Evolutionary conservation across 164 flowering plant genomes (phyloP).

Genomic region (Chloranthus sessilifolius): DNA sequence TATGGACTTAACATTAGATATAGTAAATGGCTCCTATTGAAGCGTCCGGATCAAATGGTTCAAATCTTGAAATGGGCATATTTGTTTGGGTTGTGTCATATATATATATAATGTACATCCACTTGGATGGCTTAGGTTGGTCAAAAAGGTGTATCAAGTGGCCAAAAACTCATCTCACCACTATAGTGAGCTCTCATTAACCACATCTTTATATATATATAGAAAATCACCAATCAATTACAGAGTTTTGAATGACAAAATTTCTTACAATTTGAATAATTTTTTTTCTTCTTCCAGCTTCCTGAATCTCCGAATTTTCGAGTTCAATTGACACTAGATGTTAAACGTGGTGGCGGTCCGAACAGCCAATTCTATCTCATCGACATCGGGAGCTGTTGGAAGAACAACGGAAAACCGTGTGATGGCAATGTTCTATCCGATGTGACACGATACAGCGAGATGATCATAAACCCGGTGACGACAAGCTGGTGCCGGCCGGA

Average conservation of each 20-base stretch:
- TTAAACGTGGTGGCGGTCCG: slow-evolving; percentile 45
- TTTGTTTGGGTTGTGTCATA: too few species aligned
- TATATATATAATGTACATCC: too few species aligned
- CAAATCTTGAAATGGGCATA: too few species aligned
- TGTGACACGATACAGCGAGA: slow-evolving; percentile 58
- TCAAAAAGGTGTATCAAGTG: too few species aligned
- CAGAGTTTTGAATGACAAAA: neutral
- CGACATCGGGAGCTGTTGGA: slow-evolving; percentile 65
- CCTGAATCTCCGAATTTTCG: slow-evolving; percentile 51
- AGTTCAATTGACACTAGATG: slow-evolving; percentile 38
- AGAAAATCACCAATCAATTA: too few species aligned
- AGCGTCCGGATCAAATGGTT: too few species aligned
- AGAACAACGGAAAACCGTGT: slow-evolving; percentile 46
- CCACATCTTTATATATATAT: too few species aligned
- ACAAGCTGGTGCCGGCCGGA: slow-evolving; percentile 36
- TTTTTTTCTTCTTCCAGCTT: slow-evolving; percentile 23
- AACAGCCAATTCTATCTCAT: slow-evolving; percentile 56
- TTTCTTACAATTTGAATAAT: neutral
- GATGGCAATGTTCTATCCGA: slow-evolving; percentile 47
- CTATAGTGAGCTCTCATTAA: too few species aligned
- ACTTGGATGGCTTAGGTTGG: too few species aligned
- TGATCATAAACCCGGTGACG: slow-evolving; percentile 50
- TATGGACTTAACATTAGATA: too few species aligned
- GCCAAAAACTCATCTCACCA: too few species aligned
- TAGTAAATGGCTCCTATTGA: too few species aligned